Percentiles rank a stretch among this genome's conserved stretches.
These are phyloP conservation scores for Hericium alpestre DNA, from an alignment of 768 basidiomycete species.

Conservation along the genomic window DNA sequence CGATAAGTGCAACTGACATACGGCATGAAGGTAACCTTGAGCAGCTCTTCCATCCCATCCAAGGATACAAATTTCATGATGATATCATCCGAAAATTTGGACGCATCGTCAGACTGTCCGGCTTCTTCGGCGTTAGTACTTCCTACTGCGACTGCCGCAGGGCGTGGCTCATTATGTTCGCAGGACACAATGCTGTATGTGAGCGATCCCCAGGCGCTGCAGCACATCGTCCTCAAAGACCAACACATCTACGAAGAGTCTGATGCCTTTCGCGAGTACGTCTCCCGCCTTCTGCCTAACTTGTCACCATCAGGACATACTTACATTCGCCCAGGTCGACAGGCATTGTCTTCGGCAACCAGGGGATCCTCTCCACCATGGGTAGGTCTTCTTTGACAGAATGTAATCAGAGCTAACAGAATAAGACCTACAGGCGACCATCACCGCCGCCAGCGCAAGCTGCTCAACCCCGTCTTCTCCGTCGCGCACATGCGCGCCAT, in stretches of 20 bases:
- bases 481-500: not conserved
- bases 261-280: not conserved
- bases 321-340: not conserved
- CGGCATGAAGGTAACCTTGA: too few species aligned
- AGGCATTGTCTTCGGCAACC: not conserved
- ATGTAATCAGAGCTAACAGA: not conserved
- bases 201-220: not conserved
- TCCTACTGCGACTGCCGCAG: not conserved
- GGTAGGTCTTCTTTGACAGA: not conserved
- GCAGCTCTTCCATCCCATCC: not conserved
- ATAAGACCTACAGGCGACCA: not conserved
- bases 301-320: not conserved
- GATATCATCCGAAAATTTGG: not conserved
- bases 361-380: not conserved
- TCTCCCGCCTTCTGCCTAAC: not conserved
- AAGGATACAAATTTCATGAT: not conserved
- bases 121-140: not conserved
- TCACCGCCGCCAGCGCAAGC: not conserved
- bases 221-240: not conserved
- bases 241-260: not conserved
- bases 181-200: not conserved
- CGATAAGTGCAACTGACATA: too few species aligned
- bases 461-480: slow-evolving; percentile 1
- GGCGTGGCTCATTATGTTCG: not conserved
- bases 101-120: not conserved